A percentile compares a stretch with the other conserved stretches of the same genome.
Conservation (phyloP, 2,329 filamentous ascomycete genomes). For the Colletotrichum australisinense region DNA sequence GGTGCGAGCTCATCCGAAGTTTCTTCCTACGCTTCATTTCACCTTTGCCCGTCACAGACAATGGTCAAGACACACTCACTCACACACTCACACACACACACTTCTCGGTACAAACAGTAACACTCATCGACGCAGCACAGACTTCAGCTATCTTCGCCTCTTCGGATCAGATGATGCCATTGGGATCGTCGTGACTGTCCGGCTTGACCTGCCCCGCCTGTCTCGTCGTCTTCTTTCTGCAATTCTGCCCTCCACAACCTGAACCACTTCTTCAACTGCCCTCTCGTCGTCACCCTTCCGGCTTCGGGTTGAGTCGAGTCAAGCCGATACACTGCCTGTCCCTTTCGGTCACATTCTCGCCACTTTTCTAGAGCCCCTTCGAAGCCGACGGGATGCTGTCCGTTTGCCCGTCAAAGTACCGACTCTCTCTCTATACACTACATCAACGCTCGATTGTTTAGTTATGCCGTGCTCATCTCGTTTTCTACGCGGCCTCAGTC, state of each 20-base stretch:
- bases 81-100: not conserved
- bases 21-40: not conserved
- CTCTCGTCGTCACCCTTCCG: conserved; percentile 9
- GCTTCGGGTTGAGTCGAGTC: not conserved
- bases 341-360: not conserved
- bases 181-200: conserved; percentile 10
- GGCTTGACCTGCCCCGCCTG: not conserved
- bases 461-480: conserved; percentile 7
- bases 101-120: not conserved
- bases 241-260: not conserved
- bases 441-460: not conserved
- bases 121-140: conserved; percentile 6
- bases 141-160: conserved; percentile 17
- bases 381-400: not conserved
- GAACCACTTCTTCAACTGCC: not conserved
- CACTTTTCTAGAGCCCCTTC: not conserved
- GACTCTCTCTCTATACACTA: not conserved
- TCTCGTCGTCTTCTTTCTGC: not conserved
- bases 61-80: not conserved
- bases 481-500: not conserved
- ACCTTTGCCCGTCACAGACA: not conserved
- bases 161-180: conserved; percentile 20
- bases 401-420: not conserved
- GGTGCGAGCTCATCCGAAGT: not conserved
- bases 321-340: not conserved